phyloP scores from a whole-genome alignment of 2,329 filamentous ascomycete species.

The Paraphaeosphaeria minitans region DNA sequence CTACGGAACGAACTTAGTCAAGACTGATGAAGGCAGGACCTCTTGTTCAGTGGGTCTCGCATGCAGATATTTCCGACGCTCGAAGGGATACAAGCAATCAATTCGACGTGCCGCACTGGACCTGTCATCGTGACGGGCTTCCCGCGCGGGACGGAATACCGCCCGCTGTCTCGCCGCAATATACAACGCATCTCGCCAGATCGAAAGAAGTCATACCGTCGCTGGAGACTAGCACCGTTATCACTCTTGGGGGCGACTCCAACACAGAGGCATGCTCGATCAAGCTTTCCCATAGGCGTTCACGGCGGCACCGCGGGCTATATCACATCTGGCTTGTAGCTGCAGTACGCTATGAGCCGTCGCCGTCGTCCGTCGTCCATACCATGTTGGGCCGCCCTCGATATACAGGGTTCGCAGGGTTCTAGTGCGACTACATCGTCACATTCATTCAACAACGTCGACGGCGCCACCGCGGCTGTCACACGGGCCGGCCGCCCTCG shows the following conservation, averaged over 20 bases:
- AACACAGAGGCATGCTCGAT: neutral
- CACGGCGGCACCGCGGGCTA: conserved; percentile 4
- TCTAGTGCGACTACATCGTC: neutral
- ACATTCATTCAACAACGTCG: neutral
- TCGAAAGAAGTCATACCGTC: neutral
- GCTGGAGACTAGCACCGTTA: neutral
- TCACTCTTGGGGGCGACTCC: neutral
- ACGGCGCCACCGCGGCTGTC: neutral
- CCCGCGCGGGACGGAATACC: neutral
- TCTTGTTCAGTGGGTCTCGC: neutral
- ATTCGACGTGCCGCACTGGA: neutral
- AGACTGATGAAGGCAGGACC: neutral
- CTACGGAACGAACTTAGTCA: neutral
- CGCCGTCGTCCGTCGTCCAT: neutral
- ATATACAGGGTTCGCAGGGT: neutral
- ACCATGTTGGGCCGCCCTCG: neutral
- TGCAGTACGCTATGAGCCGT: neutral
- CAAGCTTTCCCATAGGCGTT: neutral
- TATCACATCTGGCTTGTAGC: neutral
- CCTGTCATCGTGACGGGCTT: neutral
- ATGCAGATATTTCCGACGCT: neutral
- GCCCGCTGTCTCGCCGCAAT: neutral
- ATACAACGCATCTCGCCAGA: neutral
- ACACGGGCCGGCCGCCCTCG: neutral
- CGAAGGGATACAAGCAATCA: neutral